Evolutionary conservation across 345 rosid genomes (phyloP).

Genomic region (Crucihimalaya himalaica): DNA sequence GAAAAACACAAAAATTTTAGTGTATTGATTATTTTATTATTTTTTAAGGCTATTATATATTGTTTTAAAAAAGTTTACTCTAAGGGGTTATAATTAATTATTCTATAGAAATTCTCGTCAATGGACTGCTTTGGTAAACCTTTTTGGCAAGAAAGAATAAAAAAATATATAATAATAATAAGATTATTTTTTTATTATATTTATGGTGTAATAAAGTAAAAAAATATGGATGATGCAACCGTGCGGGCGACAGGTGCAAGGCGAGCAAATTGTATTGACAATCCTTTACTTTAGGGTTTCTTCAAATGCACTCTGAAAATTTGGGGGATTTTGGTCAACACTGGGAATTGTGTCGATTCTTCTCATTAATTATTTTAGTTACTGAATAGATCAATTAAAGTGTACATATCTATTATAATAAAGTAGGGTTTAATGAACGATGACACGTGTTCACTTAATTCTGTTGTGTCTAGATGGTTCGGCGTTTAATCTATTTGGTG

Average conservation of each 20-base stretch:
- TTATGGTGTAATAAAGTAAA: not conserved
- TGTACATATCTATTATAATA: too few relatives aligned
- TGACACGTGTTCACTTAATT: too few relatives aligned
- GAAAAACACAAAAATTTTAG: too few relatives aligned
- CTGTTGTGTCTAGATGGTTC: too few relatives aligned
- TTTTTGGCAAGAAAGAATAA: not conserved
- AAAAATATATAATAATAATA: too few relatives aligned
- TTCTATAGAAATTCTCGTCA: not conserved
- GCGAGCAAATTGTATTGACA: not conserved
- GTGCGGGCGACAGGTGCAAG: constrained; percentile 38
- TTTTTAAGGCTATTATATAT: too few relatives aligned
- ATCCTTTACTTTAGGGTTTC: constrained; percentile 38
- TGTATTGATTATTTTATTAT: too few relatives aligned
- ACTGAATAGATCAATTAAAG: constrained; percentile 25
- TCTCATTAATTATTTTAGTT: constrained; percentile 20
- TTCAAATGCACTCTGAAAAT: constrained; percentile 39
- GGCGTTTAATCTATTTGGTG: too few relatives aligned
- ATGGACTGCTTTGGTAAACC: not conserved
- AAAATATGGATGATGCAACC: constrained; percentile 15
- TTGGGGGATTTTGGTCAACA: constrained; percentile 52
- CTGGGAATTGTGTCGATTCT: constrained; percentile 51
- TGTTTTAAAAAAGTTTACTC: not conserved
- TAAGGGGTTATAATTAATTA: too few relatives aligned
- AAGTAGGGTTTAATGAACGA: too few relatives aligned
- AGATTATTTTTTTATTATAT: not conserved